These are phyloP conservation scores for Didymellaceae sp. DNA, from an alignment of 2,329 filamentous ascomycete species.

Conservation along the genomic window DNA sequence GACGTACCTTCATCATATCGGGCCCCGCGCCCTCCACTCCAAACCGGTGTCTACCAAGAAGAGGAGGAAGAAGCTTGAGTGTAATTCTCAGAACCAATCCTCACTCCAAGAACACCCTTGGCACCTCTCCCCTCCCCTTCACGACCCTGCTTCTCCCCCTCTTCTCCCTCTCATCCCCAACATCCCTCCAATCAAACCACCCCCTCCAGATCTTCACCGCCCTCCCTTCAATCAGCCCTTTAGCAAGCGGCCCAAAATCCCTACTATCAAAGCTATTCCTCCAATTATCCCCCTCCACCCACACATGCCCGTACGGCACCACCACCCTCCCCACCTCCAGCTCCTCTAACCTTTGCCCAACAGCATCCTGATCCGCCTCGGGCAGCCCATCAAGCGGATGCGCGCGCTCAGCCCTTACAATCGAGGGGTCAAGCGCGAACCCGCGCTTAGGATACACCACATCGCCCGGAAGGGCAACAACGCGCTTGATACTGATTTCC, in stretches of 20 bases:
- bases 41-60: no score
- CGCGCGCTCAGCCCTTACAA: conserved; percentile 15
- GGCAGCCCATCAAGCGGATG: conserved; percentile 42
- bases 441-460: conserved; percentile 59
- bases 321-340: conserved; percentile 52
- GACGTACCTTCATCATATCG: no score
- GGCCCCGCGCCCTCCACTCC: no score
- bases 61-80: no score
- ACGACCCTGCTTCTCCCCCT: conserved; percentile 52
- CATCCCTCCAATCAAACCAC: conserved; percentile 56
- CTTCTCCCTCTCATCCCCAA: conserved; percentile 53
- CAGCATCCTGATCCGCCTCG: conserved; percentile 23
- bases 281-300: conserved; percentile 91
- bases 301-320: conserved; percentile 85
- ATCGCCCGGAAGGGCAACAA: conserved; percentile 83
- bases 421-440: conserved; percentile 55
- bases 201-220: conserved; percentile 73
- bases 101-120: conserved; percentile 34
- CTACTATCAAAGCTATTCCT: conserved; percentile 82
- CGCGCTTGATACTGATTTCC: conserved; percentile 76
- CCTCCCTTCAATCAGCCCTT: conserved; percentile 75
- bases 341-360: conserved; percentile 19
- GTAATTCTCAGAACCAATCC: no score
- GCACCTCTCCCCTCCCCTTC: conserved; percentile 35
- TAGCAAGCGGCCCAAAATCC: conserved; percentile 83